Percentiles rank a stretch among this genome's conserved stretches.
Evolutionary conservation across 768 basidiomycete genomes (phyloP).

Genomic region (Tylopilus plumbeoviolaceoides): DNA sequence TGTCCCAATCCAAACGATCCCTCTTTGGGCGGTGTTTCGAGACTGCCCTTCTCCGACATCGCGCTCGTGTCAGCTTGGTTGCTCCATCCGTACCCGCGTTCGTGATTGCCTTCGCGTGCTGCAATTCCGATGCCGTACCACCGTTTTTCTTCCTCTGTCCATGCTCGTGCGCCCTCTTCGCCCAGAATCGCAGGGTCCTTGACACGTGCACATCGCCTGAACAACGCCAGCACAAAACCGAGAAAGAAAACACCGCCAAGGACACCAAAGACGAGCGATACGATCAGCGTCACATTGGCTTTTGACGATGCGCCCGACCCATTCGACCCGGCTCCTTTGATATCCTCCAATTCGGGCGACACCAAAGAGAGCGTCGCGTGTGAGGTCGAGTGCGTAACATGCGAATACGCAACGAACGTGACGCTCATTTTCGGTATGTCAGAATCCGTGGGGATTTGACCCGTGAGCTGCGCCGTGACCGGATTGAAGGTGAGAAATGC

Average conservation of each 20-base stretch:
- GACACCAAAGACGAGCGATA: conserved; percentile 59
- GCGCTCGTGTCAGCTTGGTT: conserved; percentile 27
- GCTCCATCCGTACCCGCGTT: conserved; percentile 31
- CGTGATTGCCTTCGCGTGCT: conserved; percentile 9
- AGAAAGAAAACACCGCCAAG: conserved; percentile 57
- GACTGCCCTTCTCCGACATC: conserved; percentile 30
- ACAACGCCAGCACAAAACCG: conserved; percentile 48
- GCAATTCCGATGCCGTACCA: conserved; percentile 59
- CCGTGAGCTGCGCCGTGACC: conserved; percentile 43
- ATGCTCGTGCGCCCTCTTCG: conserved; percentile 53
- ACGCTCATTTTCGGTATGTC: conserved; percentile 40
- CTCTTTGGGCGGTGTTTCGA: conserved; percentile 25
- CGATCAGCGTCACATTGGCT: conserved; percentile 49
- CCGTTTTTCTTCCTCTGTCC: conserved; percentile 60
- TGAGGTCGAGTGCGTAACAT: conserved; percentile 64
- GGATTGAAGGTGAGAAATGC: conserved; percentile 54
- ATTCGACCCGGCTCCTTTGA: conserved; percentile 31
- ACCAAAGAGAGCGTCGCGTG: conserved; percentile 55
- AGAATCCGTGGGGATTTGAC: conserved; percentile 50
- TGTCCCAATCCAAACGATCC: conserved; percentile 13
- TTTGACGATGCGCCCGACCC: conserved; percentile 43
- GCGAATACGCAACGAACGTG: conserved; percentile 67
- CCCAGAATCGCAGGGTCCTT: conserved; percentile 58
- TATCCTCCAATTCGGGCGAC: conserved; percentile 37
- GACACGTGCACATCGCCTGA: conserved; percentile 54